Evolutionary conservation across 768 basidiomycete genomes (phyloP).

Genomic region (Trametes cinnabarina): DNA sequence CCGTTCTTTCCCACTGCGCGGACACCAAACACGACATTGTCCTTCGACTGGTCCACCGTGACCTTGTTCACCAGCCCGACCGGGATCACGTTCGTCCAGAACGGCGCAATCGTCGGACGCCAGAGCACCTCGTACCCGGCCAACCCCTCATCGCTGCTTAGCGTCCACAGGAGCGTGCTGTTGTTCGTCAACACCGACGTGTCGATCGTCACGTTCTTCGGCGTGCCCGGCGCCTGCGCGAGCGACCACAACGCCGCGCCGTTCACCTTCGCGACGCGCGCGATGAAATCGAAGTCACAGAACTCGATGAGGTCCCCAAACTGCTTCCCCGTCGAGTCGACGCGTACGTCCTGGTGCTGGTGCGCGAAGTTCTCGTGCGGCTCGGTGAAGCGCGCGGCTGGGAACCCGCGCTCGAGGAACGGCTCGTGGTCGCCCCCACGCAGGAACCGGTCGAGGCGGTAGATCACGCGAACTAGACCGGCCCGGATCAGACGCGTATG

Average conservation of each 20-base stretch:
- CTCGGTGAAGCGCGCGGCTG: conserved; percentile 56
- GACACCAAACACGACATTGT: conserved; percentile 50
- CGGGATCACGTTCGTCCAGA: conserved; percentile 49
- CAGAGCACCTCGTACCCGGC: conserved; percentile 53
- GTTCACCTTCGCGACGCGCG: conserved; percentile 51
- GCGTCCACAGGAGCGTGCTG: conserved; percentile 48
- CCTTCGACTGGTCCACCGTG: conserved; percentile 47
- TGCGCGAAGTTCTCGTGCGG: conserved; percentile 57
- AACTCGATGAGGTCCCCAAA: conserved; percentile 56
- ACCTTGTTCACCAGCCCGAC: conserved; percentile 43
- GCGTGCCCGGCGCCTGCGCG: conserved; percentile 54
- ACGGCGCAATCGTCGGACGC: conserved; percentile 45
- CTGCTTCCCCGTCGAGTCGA: conserved; percentile 46
- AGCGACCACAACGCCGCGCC: conserved; percentile 54
- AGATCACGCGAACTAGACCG: conserved; percentile 46
- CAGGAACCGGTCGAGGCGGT: conserved; percentile 52
- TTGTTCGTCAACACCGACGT: conserved; percentile 52
- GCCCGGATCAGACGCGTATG: background rate
- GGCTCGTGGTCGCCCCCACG: conserved; percentile 55
- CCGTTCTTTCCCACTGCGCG: conserved; percentile 51
- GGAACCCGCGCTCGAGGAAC: conserved; percentile 49
- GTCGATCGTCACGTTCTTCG: conserved; percentile 46
- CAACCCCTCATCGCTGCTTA: conserved; percentile 37
- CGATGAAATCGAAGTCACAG: conserved; percentile 51
- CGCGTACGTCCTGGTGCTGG: conserved; percentile 55